phyloP scores from a whole-genome alignment of 305 asterid genomes.

The Rubia balearica region DNA sequence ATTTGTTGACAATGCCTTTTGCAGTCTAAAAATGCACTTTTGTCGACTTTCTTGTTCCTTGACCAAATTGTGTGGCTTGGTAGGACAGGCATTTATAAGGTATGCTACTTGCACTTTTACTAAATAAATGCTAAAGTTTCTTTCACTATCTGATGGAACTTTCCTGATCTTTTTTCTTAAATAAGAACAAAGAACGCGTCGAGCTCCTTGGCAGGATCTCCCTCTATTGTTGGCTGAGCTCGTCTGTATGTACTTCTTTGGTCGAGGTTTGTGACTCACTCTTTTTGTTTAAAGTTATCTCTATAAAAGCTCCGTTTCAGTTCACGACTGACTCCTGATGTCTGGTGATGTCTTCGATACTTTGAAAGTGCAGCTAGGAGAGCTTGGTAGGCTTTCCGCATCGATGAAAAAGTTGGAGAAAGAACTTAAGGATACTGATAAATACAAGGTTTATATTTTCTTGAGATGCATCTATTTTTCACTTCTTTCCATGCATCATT shows the following conservation, averaged over 20 bases:
- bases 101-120: slow-evolving; percentile 16
- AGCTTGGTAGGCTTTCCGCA: slow-evolving; percentile 73
- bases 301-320: slow-evolving; percentile 11
- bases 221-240: slow-evolving; percentile 86
- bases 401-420: slow-evolving; percentile 72
- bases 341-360: not conserved
- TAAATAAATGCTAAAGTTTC: not conserved
- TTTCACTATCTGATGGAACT: not conserved
- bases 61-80: slow-evolving; percentile 96
- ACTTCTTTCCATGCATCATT: not conserved
- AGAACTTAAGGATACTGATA: slow-evolving; percentile 59
- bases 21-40: slow-evolving; percentile 86
- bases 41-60: slow-evolving; percentile 78
- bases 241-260: slow-evolving; percentile 61
- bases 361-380: slow-evolving; percentile 53
- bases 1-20: slow-evolving; percentile 18
- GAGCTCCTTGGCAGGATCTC: slow-evolving; percentile 79
- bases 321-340: slow-evolving; percentile 1
- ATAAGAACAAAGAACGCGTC: slow-evolving; percentile 77
- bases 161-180: slow-evolving; percentile 3
- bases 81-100: slow-evolving; percentile 91
- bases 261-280: slow-evolving; percentile 53
- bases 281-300: slow-evolving; percentile 7
- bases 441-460: slow-evolving; percentile 48
- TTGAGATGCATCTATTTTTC: not conserved